These are phyloP conservation scores for Erythrophleum fordii DNA, from an alignment of 306 rosid species.

Conservation along the genomic window DNA sequence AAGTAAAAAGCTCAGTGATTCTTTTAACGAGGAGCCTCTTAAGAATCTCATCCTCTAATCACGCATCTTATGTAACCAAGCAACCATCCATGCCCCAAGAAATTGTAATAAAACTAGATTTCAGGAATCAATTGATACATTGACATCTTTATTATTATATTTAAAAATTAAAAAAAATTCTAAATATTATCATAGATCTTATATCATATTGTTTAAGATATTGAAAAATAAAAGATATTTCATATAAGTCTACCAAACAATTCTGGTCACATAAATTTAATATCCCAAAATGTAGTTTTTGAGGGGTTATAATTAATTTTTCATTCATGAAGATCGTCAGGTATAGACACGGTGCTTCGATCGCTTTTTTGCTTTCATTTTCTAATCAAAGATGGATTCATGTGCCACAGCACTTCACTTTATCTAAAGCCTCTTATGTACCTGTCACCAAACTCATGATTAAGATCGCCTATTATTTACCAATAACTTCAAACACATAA, in stretches of 20 bases:
- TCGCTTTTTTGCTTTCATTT: neutral
- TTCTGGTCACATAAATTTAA: neutral
- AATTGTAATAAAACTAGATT: no score
- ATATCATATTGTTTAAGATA: no score
- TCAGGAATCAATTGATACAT: no score
- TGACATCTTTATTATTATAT: no score
- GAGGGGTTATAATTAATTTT: neutral
- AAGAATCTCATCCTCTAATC: neutral
- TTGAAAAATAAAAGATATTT: no score
- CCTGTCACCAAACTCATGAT: constrained; percentile 8
- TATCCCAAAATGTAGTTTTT: neutral
- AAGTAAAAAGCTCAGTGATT: neutral
- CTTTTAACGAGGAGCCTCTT: neutral
- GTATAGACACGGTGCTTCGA: neutral
- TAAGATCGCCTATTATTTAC: neutral
- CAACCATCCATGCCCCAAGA: no score
- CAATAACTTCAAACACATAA: neutral
- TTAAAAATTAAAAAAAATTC: no score
- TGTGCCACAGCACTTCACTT: neutral
- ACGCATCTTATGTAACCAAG: neutral
- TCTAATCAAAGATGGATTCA: neutral
- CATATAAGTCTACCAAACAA: no score
- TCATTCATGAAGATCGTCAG: neutral
- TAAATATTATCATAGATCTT: no score
- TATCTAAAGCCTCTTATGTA: neutral